A percentile compares a stretch with the other conserved stretches of the same genome.
Evolutionary conservation across 2,329 filamentous ascomycete genomes (phyloP).

Genomic region (Pezicula radicicola): DNA sequence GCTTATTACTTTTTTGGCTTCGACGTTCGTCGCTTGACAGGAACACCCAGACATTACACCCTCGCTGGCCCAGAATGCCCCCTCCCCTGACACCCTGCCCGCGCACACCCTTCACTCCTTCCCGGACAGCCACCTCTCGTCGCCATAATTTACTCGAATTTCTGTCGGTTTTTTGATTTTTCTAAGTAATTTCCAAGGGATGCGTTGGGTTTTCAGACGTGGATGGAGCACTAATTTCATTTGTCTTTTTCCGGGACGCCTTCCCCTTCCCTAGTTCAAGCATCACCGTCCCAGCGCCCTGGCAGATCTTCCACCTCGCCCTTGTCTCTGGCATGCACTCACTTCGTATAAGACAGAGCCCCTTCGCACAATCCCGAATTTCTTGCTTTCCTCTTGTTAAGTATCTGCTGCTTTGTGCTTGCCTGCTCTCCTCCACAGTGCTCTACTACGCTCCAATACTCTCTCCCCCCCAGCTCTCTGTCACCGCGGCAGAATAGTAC

Average conservation of each 20-base stretch:
- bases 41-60: no score
- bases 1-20: no score
- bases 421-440: constrained; percentile 8
- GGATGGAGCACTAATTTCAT: constrained; percentile 22
- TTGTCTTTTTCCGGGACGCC: constrained; percentile 18
- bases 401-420: constrained; percentile 6
- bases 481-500: no score
- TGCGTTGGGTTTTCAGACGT: background rate
- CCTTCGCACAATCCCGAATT: constrained; percentile 19
- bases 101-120: no score
- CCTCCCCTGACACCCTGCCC: no score
- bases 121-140: no score
- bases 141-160: background rate
- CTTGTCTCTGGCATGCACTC: constrained; percentile 21
- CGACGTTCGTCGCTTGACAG: no score
- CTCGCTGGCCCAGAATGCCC: no score
- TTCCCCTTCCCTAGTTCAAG: constrained; percentile 24
- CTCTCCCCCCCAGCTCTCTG: no score
- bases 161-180: background rate
- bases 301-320: background rate
- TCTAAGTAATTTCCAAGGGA: background rate
- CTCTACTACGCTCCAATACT: constrained; percentile 3
- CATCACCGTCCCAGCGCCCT: constrained; percentile 13
- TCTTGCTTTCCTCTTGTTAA: constrained; percentile 10
- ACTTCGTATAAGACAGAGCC: constrained; percentile 27